Evolutionary conservation across 352 stramenopile species (phyloP).

Genomic region (Phytophthora agathidicida): DNA sequence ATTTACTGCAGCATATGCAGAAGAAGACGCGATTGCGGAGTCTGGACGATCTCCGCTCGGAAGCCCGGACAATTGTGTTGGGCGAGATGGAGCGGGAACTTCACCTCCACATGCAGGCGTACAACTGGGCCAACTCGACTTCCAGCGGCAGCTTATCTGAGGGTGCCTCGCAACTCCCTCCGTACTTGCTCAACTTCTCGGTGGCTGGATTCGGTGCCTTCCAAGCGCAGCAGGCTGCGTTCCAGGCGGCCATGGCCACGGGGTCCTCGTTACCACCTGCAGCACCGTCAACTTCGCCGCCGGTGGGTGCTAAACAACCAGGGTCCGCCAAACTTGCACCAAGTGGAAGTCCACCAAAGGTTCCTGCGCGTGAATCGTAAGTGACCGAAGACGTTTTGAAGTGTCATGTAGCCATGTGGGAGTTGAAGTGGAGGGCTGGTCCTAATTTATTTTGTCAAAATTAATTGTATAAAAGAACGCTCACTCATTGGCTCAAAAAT

Average conservation of each 20-base stretch:
- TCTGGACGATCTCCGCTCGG: constrained; percentile 67
- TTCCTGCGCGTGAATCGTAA: constrained; percentile 21
- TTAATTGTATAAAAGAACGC: constrained; percentile 14
- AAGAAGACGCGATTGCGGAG: constrained; percentile 82
- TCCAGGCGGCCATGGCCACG: constrained; percentile 44
- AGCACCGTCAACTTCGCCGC: constrained; percentile 28
- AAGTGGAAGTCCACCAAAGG: constrained; percentile 22
- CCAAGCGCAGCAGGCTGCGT: constrained; percentile 58
- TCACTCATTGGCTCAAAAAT: constrained; percentile 22
- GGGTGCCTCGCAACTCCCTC: constrained; percentile 40
- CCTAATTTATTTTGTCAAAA: constrained; percentile 35
- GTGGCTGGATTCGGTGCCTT: constrained; percentile 63
- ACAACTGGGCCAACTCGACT: constrained; percentile 61
- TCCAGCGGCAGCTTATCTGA: constrained; percentile 27
- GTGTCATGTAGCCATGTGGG: constrained; percentile 13
- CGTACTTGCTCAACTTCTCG: constrained; percentile 66
- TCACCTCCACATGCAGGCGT: constrained; percentile 73
- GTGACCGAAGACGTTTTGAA: constrained; percentile 15
- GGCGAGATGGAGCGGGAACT: constrained; percentile 78
- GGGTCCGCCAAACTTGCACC: constrained; percentile 11
- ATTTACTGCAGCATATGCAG: constrained; percentile 84
- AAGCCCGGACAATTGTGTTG: constrained; percentile 66
- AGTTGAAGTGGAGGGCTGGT: constrained; percentile 5
- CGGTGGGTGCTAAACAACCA: constrained; percentile 13
- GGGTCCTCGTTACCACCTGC: constrained; percentile 20